Base-by-base conservation (phyloP, 495 filamentous ascomycete genomes). In the Penicillium longicatenatum region DNA sequence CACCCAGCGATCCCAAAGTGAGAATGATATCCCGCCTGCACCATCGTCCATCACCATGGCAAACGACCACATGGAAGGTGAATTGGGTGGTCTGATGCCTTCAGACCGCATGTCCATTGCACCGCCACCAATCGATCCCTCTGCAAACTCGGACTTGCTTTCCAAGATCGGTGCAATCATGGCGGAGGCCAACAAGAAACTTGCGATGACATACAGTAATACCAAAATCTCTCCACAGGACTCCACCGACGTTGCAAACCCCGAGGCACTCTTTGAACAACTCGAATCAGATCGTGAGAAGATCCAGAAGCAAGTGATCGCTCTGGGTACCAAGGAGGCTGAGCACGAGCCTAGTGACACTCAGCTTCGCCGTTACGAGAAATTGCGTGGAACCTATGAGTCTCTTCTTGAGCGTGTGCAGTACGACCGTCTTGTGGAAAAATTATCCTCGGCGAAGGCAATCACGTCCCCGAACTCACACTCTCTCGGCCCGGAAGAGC, bases 351-450 rank as follows among this genome's bases (percentile, higher is more conserved):
- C 63, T 3, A 62, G 64, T 51, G 68, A 73, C 3, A 59, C 45
- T 20, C 74, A 75, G 35, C 55, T 70, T 14, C 54, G 52, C 30
- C 69, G 70, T 4, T 80, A 76, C 49, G 73, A 75, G 43, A 69
- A 66, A n/a, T 24, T 76, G 45, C 64, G 64, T 47, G 61, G 50
- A 37, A 59, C 53, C 17, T 75, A 75, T 52, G 71, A 77, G 58
- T 79, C 75, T 11, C 69, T 80, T n/a, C 61, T 79, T 10, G 77
- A 80, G 52, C 73, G 73, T 35, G 61, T 69, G 7, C 77, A 79
- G 24, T 65, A 63, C 33, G 50, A 35, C 31, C 61, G 64, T 29
- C 64, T 79, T 19, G 50, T 54, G 3, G 55, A 62, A 19, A 65
- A 75, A 26, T 59, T 71, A 4, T 35, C 31, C 47, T 42, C 66